Base-by-base conservation (phyloP, 257 asterid species). In the Phtheirospermum japonicum region DNA sequence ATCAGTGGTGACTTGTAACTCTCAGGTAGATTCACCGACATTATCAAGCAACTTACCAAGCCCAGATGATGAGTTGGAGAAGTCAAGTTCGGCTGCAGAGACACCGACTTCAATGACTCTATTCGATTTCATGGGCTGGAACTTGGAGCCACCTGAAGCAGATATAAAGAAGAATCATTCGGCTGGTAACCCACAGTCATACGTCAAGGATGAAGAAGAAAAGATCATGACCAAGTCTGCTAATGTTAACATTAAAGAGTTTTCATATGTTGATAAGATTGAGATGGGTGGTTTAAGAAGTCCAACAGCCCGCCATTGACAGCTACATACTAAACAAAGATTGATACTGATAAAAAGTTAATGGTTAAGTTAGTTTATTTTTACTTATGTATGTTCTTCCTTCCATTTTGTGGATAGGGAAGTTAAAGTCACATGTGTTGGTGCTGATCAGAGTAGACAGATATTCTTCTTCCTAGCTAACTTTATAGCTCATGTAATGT, bases 71-170 rank as follows among this genome's bases (percentile, higher is more conserved):
- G 90, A 80, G 59, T 12, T 69, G 0, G 91, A 75, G 37, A 71
- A 56, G 43, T 34, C 61, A 65, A 75, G 79, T 57, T 73, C 84
- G 8, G 61, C 74, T 8, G 52, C 76, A 61, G 89, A 63, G 54
- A 73, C 85, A 10, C 92, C 95, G 4, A 68, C 77, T 32, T 77
- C 95, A 10, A 71, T 70, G 77, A 88, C 87, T 12, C 77, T 85
- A n/a, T 82, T 72, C 0, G 96, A 88, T 69, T 79, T 85, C 76
- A 85, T 88, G 85, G 89, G 89, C 0, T 90, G 94, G 96, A 65
- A 76, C 49, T 39, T 62, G 20, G 89, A 79, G 12, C 71, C 70
- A 0, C 30, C 63, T 12, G 48, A 40, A 1, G 87, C 5, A 73
- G 55, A 6, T 62, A 39, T 45, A 20, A 73, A 43, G 73, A 40